Percentiles rank a stretch among this genome's conserved stretches.
Evolutionary conservation across 2,329 filamentous ascomycete genomes (phyloP).

Genomic region (Arthroderma sp.): DNA sequence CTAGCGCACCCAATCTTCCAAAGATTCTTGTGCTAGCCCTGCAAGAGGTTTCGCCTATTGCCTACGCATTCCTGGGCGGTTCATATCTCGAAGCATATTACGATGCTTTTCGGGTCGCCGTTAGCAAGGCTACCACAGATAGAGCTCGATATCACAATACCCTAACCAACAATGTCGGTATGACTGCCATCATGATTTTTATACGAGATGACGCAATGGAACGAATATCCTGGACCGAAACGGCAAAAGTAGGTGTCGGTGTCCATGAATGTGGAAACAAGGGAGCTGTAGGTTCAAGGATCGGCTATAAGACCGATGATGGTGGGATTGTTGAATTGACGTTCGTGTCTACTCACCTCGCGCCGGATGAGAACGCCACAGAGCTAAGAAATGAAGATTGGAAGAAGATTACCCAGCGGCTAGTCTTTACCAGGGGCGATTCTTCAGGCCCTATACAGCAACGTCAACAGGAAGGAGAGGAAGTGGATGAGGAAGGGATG

Average conservation of each 20-base stretch:
- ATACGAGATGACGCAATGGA: conserved; percentile 47
- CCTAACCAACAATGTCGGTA: conserved; percentile 61
- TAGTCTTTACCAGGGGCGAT: conserved; percentile 51
- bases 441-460: conserved; percentile 25
- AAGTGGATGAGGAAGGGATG: conserved; percentile 18
- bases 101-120: conserved; percentile 53
- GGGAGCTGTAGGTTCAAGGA: conserved; percentile 68
- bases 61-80: conserved; percentile 72
- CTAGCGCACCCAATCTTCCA: conserved; percentile 44
- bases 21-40: conserved; percentile 56
- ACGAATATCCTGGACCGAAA: conserved; percentile 53
- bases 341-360: conserved; percentile 77
- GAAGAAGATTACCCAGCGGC: conserved; percentile 63
- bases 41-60: conserved; percentile 79
- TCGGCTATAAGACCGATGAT: conserved; percentile 41
- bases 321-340: conserved; percentile 53
- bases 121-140: conserved; percentile 47
- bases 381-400: conserved; percentile 74
- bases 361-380: conserved; percentile 71
- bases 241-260: conserved; percentile 75
- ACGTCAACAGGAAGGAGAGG: conserved; percentile 5
- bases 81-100: conserved; percentile 68
- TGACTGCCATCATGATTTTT: conserved; percentile 84
- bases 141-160: conserved; percentile 54
- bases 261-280: conserved; percentile 88